phyloP scores from a whole-genome alignment of 129 eudicot genomes.

The Kitagawia praeruptora region DNA sequence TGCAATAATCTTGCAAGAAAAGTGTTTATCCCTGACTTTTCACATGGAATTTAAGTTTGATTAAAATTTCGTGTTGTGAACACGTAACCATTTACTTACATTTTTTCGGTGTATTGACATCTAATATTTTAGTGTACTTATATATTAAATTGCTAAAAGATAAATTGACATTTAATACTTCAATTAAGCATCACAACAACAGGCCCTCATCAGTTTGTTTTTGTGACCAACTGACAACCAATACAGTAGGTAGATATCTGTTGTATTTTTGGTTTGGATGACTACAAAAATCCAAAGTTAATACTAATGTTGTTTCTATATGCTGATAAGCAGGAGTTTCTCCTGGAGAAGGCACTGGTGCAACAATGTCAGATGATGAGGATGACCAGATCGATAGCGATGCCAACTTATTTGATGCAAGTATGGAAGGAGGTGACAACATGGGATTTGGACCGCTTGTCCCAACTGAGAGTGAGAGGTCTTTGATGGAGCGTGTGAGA shows the following conservation, averaged over 20 bases:
- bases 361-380: slow-evolving; percentile 19
- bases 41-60: background rate
- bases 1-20: background rate
- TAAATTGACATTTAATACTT: background rate
- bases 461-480: slow-evolving; percentile 16
- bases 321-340: slow-evolving; percentile 9
- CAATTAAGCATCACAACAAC: background rate
- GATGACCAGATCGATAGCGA: slow-evolving; percentile 12
- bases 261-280: background rate
- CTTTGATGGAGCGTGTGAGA: slow-evolving; percentile 17
- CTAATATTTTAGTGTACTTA: background rate
- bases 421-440: slow-evolving; percentile 11
- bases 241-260: background rate
- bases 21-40: background rate
- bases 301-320: background rate
- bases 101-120: background rate
- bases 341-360: slow-evolving; percentile 13
- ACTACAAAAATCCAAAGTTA: background rate
- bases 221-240: background rate
- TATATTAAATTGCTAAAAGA: background rate
- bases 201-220: background rate
- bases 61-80: too few relatives aligned
- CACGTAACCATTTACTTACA: background rate
- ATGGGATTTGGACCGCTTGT: slow-evolving; percentile 16
- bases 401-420: slow-evolving; percentile 16